These are phyloP conservation scores for Mycena olivaceomarginata DNA, from an alignment of 768 basidiomycete genomes.

Conservation along the genomic window DNA sequence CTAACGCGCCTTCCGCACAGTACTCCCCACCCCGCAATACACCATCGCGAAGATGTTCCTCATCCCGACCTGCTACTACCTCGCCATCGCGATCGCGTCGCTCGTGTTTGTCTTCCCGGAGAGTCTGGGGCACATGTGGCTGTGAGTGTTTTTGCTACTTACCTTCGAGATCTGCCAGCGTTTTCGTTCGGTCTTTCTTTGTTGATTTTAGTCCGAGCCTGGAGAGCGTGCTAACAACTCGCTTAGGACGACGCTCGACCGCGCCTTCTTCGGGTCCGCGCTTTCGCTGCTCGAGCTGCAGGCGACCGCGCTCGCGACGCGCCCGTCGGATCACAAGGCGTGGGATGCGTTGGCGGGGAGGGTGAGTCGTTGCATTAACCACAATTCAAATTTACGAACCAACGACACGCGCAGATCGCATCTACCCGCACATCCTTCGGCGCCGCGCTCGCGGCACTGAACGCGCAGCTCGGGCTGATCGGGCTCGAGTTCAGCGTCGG, in stretches of 20 bases:
- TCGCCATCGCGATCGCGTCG: slow-evolving; percentile 61
- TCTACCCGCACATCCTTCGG: slow-evolving; percentile 53
- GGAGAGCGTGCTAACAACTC: not conserved
- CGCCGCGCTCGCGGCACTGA: slow-evolving; percentile 55
- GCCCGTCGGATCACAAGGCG: slow-evolving; percentile 57
- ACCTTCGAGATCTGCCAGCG: no score
- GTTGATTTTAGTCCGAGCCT: not conserved
- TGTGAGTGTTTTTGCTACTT: slow-evolving; percentile 45
- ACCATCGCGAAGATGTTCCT: slow-evolving; percentile 62
- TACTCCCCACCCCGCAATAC: slow-evolving; percentile 62
- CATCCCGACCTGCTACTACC: slow-evolving; percentile 62
- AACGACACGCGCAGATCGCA: slow-evolving; percentile 34
- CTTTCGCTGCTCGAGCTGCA: slow-evolving; percentile 55
- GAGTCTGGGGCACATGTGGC: slow-evolving; percentile 65
- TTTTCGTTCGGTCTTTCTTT: no score
- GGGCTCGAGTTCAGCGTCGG: slow-evolving; percentile 67
- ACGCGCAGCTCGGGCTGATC: slow-evolving; percentile 59
- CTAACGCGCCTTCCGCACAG: slow-evolving; percentile 43
- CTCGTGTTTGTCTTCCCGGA: slow-evolving; percentile 65
- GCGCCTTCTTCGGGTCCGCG: slow-evolving; percentile 31
- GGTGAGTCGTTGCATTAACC: slow-evolving; percentile 28
- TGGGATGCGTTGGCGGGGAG: slow-evolving; percentile 55
- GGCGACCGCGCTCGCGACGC: slow-evolving; percentile 52
- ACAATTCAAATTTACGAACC: no score
- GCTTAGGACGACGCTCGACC: slow-evolving; percentile 40